phyloP scores from a whole-genome alignment of 805 yeast species.

The Spathaspora sp. region DNA sequence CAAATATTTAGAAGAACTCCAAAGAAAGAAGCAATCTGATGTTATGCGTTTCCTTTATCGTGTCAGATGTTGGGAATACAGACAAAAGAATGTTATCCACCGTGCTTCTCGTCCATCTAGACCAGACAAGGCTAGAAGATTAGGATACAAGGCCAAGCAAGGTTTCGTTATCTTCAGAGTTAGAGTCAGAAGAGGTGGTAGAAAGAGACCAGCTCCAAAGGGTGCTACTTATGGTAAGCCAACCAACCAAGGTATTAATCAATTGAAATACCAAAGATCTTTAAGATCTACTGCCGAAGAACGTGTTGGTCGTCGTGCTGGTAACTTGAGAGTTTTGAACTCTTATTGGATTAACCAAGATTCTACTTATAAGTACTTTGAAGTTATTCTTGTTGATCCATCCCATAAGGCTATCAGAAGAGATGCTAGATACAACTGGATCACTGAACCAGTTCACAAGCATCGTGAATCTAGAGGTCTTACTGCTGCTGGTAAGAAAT shows the following conservation, averaged over 20 bases:
- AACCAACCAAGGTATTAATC: conserved; percentile 99
- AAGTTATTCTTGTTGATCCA: conserved; percentile 97
- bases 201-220: conserved; percentile 99
- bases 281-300: conserved; percentile 98
- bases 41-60: conserved; percentile 97
- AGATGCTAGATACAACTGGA: conserved; percentile 99
- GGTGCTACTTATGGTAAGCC: conserved; percentile 99
- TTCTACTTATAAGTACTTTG: conserved; percentile 98
- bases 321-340: conserved; percentile 99
- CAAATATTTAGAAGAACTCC: conserved; percentile 98
- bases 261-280: conserved; percentile 98
- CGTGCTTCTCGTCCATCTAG: conserved; percentile 98
- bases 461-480: conserved; percentile 99
- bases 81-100: conserved; percentile 98
- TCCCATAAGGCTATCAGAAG: conserved; percentile 98
- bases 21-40: conserved; percentile 99
- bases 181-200: conserved; percentile 99
- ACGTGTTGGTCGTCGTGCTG: conserved; percentile 98
- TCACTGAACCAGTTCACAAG: conserved; percentile 99
- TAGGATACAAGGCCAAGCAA: conserved; percentile 99
- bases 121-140: conserved; percentile 99
- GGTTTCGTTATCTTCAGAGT: conserved; percentile 98
- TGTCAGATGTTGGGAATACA: conserved; percentile 99
- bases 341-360: conserved; percentile 99
- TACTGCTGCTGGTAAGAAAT: conserved; percentile 96